Percentiles rank a stretch among this genome's conserved stretches.
phyloP scores from a whole-genome alignment of 2,329 filamentous ascomycete species.

The Xylariaceae sp. region DNA sequence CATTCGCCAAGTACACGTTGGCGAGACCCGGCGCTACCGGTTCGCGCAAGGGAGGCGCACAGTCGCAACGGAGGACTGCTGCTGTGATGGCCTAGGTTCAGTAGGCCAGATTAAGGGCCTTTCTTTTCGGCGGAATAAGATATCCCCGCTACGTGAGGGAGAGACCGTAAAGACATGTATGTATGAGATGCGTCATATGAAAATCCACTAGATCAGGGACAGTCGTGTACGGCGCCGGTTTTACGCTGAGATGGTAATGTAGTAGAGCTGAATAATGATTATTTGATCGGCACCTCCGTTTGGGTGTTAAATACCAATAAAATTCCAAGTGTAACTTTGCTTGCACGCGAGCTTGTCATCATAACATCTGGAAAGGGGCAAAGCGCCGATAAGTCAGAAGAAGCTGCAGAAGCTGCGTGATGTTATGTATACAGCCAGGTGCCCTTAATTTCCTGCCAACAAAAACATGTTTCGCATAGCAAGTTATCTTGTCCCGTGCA shows the following conservation, averaged over 20 bases:
- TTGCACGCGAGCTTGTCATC: neutral
- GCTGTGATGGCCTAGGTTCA: slow-evolving; percentile 22
- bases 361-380: neutral
- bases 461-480: too few relatives aligned
- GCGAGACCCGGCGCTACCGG: slow-evolving; percentile 48
- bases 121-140: slow-evolving; percentile 1
- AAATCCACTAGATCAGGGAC: neutral
- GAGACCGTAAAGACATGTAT: neutral
- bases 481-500: too few relatives aligned
- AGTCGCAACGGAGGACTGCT: slow-evolving; percentile 27
- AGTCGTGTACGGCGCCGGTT: slow-evolving; percentile 7
- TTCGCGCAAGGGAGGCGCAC: slow-evolving; percentile 24
- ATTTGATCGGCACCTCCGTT: neutral
- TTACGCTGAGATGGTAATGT: slow-evolving; percentile 7
- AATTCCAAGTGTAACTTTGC: neutral
- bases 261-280: neutral
- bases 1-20: slow-evolving; percentile 92
- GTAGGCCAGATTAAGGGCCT: neutral
- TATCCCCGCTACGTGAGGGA: neutral
- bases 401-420: neutral
- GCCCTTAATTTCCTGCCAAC: neutral
- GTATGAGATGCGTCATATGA: neutral
- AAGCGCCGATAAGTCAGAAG: neutral
- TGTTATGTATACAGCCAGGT: neutral
- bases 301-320: neutral